These are phyloP conservation scores for Acacia crassicarpa DNA, from an alignment of 306 rosid genomes.

Conservation along the genomic window DNA sequence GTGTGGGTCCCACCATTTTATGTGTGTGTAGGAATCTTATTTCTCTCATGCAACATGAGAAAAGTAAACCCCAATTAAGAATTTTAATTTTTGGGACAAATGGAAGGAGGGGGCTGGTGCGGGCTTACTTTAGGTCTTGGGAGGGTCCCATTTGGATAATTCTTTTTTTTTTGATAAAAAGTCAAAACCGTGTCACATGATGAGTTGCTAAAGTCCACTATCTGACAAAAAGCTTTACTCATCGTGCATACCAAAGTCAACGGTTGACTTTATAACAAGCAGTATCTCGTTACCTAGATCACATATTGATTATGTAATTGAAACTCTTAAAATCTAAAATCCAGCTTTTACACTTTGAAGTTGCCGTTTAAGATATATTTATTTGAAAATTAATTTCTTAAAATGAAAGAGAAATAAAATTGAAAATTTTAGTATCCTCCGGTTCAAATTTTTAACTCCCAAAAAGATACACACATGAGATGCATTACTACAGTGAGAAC, in stretches of 20 bases:
- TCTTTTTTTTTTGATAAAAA: no score
- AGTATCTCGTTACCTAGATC: not conserved
- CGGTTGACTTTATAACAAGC: not conserved
- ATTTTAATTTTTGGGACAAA: not conserved
- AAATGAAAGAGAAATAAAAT: no score
- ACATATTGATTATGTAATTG: no score
- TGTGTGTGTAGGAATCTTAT: no score
- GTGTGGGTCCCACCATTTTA: no score
- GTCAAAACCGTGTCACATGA: not conserved
- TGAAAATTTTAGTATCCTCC: not conserved
- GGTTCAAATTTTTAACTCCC: not conserved
- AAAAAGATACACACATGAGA: not conserved
- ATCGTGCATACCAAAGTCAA: not conserved
- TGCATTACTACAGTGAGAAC: not conserved
- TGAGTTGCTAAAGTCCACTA: not conserved
- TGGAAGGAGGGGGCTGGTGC: no score
- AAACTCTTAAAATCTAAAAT: no score
- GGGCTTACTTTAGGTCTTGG: not conserved
- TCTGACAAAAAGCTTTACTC: not conserved
- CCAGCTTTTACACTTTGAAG: not conserved
- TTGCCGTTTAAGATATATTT: not conserved
- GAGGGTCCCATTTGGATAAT: not conserved
- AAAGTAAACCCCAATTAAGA: no score
- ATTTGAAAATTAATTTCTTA: not conserved
- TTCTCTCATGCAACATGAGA: no score